Evolutionary conservation across 805 yeast genomes (phyloP).

Genomic region (Myxozyma monticola): DNA sequence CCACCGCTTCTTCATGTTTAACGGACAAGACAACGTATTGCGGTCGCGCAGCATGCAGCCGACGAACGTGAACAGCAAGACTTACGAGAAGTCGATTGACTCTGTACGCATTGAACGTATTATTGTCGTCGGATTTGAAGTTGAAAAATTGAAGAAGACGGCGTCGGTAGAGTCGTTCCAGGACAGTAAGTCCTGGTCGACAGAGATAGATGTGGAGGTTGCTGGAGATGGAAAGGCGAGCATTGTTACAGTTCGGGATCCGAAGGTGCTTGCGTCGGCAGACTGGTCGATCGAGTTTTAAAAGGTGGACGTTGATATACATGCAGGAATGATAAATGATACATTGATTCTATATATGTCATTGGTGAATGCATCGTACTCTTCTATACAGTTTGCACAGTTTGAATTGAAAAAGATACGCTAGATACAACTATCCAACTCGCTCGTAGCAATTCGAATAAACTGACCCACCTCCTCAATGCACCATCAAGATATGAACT

Average conservation of each 20-base stretch:
- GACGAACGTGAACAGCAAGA: constrained; percentile 9
- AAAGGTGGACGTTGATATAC: not conserved
- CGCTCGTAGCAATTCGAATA: no score
- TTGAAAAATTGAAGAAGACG: constrained; percentile 13
- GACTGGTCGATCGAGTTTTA: constrained; percentile 51
- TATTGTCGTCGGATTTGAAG: constrained; percentile 47
- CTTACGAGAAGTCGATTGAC: constrained; percentile 36
- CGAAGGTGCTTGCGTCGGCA: constrained; percentile 48
- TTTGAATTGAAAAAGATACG: no score
- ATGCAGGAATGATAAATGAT: no score
- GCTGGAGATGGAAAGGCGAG: constrained; percentile 30
- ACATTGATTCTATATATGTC: not conserved
- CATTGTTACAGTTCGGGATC: constrained; percentile 48
- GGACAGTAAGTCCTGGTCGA: constrained; percentile 43
- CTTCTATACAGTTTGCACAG: no score
- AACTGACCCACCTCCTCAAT: no score
- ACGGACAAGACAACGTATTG: constrained; percentile 40
- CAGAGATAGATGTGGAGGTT: constrained; percentile 33
- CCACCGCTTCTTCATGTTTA: constrained; percentile 43
- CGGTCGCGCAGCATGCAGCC: constrained; percentile 32
- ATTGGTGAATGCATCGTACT: not conserved
- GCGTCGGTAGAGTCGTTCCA: constrained; percentile 41
- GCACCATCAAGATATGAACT: no score
- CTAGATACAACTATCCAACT: no score
- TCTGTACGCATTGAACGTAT: constrained; percentile 56